Conservation (phyloP, 192 early-diverging fungal species). For the Neocallimastix lanati region DNA sequence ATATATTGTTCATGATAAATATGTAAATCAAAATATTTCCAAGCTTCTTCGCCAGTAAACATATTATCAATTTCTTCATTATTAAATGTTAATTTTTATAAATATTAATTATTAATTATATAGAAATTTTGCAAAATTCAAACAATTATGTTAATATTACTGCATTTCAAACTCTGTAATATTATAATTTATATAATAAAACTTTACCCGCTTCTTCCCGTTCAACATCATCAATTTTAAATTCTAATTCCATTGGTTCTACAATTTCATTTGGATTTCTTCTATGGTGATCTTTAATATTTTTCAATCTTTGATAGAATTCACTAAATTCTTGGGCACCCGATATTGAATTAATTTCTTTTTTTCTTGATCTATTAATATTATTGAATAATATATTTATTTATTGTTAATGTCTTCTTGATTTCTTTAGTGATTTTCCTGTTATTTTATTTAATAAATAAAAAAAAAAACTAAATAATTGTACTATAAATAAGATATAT, state of each 20-base stretch:
- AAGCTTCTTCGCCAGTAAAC: conserved; percentile 86
- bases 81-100: too few species aligned
- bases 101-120: too few species aligned
- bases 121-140: too few species aligned
- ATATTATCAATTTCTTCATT: conserved; percentile 63
- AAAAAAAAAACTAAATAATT: too few species aligned
- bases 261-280: conserved; percentile 56
- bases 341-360: conserved; percentile 51
- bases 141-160: too few species aligned
- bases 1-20: conserved; percentile 58
- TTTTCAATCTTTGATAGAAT: conserved; percentile 69
- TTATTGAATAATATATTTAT: too few species aligned
- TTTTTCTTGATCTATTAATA: conserved; percentile 28
- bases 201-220: conserved; percentile 14
- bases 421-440: too few species aligned
- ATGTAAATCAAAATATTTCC: conserved; percentile 75
- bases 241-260: conserved; percentile 64
- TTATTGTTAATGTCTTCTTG: too few species aligned
- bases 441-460: too few species aligned
- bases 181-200: too few species aligned
- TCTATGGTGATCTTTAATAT: conserved; percentile 62
- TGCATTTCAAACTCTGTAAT: too few species aligned
- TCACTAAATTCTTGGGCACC: conserved; percentile 52
- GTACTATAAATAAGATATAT: too few species aligned
- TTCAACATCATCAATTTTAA: conserved; percentile 27